Conservation (phyloP, 257 asterid genomes). For the Solanum neorickii region DNA sequence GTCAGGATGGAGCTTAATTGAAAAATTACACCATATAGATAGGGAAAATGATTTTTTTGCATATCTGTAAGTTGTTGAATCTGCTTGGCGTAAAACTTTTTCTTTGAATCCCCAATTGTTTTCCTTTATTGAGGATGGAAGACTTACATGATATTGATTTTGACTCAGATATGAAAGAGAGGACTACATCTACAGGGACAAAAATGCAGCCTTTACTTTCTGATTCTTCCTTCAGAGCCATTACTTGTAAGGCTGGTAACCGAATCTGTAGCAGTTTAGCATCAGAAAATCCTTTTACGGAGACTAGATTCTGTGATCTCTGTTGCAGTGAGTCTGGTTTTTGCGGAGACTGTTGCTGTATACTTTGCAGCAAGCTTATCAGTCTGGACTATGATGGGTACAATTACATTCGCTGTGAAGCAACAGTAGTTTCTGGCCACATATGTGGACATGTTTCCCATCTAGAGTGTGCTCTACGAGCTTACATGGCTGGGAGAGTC, state of each 20-base stretch:
- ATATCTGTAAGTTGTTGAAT: not conserved
- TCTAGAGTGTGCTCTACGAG: slow-evolving; percentile 65
- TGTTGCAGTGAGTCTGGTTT: slow-evolving; percentile 64
- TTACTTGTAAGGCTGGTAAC: slow-evolving; percentile 50
- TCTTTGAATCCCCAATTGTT: not conserved
- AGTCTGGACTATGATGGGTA: slow-evolving; percentile 18
- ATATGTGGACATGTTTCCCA: slow-evolving; percentile 77
- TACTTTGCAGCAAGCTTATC: slow-evolving; percentile 49
- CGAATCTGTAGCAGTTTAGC: slow-evolving; percentile 43
- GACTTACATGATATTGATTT: not conserved
- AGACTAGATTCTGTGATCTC: slow-evolving; percentile 43
- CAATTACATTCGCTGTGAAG: slow-evolving; percentile 50
- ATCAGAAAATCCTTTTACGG: slow-evolving; percentile 12
- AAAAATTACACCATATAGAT: not conserved
- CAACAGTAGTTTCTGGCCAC: slow-evolving; percentile 19
- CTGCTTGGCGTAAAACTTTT: not conserved
- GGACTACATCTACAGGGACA: not conserved
- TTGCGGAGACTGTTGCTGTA: slow-evolving; percentile 79
- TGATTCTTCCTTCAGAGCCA: slow-evolving; percentile 7
- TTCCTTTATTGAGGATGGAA: not conserved
- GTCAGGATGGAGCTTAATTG: not conserved
- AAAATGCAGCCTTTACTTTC: not conserved
- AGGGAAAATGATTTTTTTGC: not conserved
- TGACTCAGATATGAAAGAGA: not conserved
- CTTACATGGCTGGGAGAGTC: slow-evolving; percentile 72